A percentile compares a stretch with the other conserved stretches of the same genome.
Conservation (phyloP, 2,329 filamentous ascomycete species). For the Achaetomium macrosporum region DNA sequence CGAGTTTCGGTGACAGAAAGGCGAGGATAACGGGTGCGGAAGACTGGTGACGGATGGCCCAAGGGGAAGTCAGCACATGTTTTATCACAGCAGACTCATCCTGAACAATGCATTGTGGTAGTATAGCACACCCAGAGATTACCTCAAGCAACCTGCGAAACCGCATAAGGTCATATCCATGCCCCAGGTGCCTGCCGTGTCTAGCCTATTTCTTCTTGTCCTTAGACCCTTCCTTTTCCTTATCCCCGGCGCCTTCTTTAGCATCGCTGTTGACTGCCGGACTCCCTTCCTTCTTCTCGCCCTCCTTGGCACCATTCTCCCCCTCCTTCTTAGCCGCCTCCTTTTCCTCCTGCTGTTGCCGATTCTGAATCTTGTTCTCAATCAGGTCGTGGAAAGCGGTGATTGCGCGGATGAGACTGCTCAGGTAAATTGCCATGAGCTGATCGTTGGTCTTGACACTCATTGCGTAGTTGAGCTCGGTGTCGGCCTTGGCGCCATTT, state of each 20-base stretch:
- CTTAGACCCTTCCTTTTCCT: conserved; percentile 40
- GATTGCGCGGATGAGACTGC: conserved; percentile 92
- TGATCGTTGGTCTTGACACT: conserved; percentile 99
- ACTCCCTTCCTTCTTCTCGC: conserved; percentile 49
- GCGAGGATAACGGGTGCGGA: too few relatives aligned
- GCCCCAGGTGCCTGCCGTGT: conserved; percentile 22
- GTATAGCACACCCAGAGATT: conserved; percentile 21
- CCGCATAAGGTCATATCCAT: conserved; percentile 22
- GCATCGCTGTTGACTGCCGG: conserved; percentile 38
- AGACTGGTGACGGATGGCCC: too few relatives aligned
- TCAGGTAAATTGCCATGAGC: conserved; percentile 96
- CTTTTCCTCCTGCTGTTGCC: conserved; percentile 93
- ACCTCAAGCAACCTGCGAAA: conserved; percentile 21
- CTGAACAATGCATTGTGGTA: too few relatives aligned
- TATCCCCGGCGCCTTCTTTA: conserved; percentile 36
- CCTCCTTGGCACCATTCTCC: conserved; percentile 52
- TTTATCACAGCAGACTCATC: too few relatives aligned
- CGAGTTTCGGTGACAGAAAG: too few relatives aligned
- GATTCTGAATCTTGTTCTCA: conserved; percentile 99
- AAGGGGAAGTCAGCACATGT: too few relatives aligned
- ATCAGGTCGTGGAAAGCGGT: conserved; percentile 99
- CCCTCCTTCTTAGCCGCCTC: conserved; percentile 73
- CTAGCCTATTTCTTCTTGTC: conserved; percentile 41
- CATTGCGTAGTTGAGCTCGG: conserved; percentile 92
- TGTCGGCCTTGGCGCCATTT: conserved; percentile 56